Percentiles rank a stretch among this genome's conserved stretches.
phyloP scores from a whole-genome alignment of 352 stramenopile genomes.

The Globisporangium uncinulatum region DNA sequence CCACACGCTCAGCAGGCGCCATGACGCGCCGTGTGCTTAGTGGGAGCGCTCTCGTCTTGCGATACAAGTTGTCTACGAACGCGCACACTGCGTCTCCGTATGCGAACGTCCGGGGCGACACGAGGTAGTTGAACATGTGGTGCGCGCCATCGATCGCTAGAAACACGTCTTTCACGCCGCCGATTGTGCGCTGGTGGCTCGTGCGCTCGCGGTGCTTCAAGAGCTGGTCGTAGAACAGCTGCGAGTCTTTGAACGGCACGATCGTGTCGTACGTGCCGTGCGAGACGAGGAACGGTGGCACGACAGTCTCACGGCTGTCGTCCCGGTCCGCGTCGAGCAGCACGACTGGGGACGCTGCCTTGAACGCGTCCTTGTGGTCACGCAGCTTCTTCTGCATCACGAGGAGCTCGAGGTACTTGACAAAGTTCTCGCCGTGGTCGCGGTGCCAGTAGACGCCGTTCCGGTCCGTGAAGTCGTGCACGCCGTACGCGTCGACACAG shows the following conservation, averaged over 20 bases:
- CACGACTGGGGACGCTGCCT: slow-evolving; percentile 49
- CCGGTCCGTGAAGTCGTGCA: slow-evolving; percentile 73
- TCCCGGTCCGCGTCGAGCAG: slow-evolving; percentile 38
- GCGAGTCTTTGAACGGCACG: slow-evolving; percentile 66
- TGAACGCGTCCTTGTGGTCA: slow-evolving; percentile 36
- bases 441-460: slow-evolving; percentile 55
- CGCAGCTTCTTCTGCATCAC: slow-evolving; percentile 64
- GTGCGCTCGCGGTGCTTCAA: slow-evolving; percentile 10
- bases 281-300: slow-evolving; percentile 74
- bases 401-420: slow-evolving; percentile 59
- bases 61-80: slow-evolving; percentile 56
- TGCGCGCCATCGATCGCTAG: slow-evolving; percentile 51
- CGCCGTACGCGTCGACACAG: slow-evolving; percentile 70
- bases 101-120: slow-evolving; percentile 59
- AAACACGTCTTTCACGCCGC: slow-evolving; percentile 51
- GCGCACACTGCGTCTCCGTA: slow-evolving; percentile 60
- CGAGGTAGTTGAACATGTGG: slow-evolving; percentile 73
- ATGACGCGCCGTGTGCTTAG: background rate
- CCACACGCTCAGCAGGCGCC: background rate
- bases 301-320: slow-evolving; percentile 15
- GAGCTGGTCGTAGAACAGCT: slow-evolving; percentile 53
- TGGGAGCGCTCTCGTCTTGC: slow-evolving; percentile 30
- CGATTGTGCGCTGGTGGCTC: slow-evolving; percentile 4
- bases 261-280: slow-evolving; percentile 68
- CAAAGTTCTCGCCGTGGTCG: slow-evolving; percentile 51